phyloP scores from a whole-genome alignment of 345 rosid genomes.

The Populus nigra region DNA sequence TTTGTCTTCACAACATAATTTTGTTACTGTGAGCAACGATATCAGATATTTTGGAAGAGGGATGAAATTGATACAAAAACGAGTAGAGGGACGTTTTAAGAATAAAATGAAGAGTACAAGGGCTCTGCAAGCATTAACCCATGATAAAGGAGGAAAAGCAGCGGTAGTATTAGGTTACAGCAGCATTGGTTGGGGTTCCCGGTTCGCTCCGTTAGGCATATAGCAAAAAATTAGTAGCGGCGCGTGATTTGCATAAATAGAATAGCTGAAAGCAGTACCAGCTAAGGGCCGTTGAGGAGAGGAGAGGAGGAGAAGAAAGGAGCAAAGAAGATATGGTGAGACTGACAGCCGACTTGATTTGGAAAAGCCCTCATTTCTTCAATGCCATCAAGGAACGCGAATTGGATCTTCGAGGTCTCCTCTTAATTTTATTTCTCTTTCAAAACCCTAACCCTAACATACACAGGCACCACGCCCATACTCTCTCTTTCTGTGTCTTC shows the following conservation, averaged over 20 bases:
- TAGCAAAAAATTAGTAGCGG: not conserved
- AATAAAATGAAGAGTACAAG: too few relatives aligned
- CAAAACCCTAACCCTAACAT: constrained; percentile 15
- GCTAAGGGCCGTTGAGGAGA: not conserved
- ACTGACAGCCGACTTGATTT: constrained; percentile 92
- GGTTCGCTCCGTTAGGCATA: not conserved
- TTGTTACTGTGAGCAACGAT: too few relatives aligned
- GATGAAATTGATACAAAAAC: too few relatives aligned
- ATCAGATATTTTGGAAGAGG: too few relatives aligned
- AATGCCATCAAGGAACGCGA: constrained; percentile 97
- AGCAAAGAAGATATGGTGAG: constrained; percentile 65
- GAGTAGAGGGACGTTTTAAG: too few relatives aligned
- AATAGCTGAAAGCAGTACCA: not conserved
- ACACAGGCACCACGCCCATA: not conserved
- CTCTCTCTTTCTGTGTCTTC: not conserved
- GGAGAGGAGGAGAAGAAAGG: not conserved
- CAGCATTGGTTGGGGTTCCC: not conserved
- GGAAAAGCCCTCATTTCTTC: constrained; percentile 99
- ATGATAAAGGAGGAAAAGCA: too few relatives aligned
- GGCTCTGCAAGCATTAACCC: too few relatives aligned
- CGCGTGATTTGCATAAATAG: not conserved
- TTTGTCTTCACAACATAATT: too few relatives aligned
- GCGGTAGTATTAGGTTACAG: too few relatives aligned
- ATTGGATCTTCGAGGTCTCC: constrained; percentile 86
- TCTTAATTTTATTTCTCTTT: not conserved